phyloP scores from a whole-genome alignment of 1,284 basidiomycete genomes.

The Melampsora americana region DNA sequence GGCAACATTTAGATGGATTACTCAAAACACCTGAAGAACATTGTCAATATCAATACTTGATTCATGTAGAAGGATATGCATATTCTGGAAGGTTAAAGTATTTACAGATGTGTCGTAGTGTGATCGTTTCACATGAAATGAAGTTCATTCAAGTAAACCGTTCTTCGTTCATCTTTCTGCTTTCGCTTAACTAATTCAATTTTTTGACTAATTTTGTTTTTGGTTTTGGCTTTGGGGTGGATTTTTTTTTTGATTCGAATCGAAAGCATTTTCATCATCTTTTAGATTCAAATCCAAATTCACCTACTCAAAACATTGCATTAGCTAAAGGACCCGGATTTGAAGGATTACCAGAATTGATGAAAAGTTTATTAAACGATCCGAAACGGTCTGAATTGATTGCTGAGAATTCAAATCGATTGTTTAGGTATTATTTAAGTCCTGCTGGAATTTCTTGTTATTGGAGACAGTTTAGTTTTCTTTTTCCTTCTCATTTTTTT shows the following conservation, averaged over 20 bases:
- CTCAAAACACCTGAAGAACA: slow-evolving; percentile 53
- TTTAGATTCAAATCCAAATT: slow-evolving; percentile 49
- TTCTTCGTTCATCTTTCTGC: not conserved
- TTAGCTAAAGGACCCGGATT: slow-evolving; percentile 49
- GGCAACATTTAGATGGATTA: slow-evolving; percentile 27
- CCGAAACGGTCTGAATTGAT: slow-evolving; percentile 51
- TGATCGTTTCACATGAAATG: slow-evolving; percentile 52
- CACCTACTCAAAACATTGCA: slow-evolving; percentile 55
- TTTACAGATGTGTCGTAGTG: slow-evolving; percentile 54
- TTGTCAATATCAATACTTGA: slow-evolving; percentile 54
- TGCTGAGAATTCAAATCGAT: slow-evolving; percentile 52
- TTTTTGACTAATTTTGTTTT: slow-evolving; percentile 33
- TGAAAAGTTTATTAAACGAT: slow-evolving; percentile 51
- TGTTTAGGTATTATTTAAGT: slow-evolving; percentile 52
- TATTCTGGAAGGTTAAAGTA: slow-evolving; percentile 55
- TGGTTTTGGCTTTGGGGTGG: slow-evolving; percentile 15
- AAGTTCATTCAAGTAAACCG: slow-evolving; percentile 45
- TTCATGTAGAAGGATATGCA: slow-evolving; percentile 55
- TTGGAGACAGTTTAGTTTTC: slow-evolving; percentile 46
- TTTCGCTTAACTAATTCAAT: not conserved
- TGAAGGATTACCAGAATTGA: slow-evolving; percentile 51
- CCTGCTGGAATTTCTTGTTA: slow-evolving; percentile 52
- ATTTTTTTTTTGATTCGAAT: slow-evolving; percentile 37
- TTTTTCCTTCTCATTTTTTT: not conserved
- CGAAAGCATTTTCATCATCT: slow-evolving; percentile 55